phyloP scores from a whole-genome alignment of 192 early-diverging fungal species.

The Coemansia asiatica region DNA sequence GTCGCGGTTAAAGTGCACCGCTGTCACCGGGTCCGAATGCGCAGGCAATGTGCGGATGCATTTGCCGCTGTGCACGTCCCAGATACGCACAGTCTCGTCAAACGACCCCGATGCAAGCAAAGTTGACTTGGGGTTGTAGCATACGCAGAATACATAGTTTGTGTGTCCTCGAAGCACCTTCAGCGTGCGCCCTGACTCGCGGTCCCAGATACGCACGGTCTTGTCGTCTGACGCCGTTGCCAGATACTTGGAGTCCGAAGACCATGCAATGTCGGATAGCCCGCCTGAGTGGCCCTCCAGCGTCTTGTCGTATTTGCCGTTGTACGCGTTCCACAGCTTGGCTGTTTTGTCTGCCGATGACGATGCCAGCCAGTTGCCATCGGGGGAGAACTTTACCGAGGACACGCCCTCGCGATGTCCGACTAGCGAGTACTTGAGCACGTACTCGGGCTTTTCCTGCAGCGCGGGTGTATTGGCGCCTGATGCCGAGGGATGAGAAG shows the following conservation, averaged over 20 bases:
- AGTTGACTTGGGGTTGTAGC: slow-evolving; percentile 92
- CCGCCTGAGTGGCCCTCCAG: slow-evolving; percentile 89
- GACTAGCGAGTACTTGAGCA: slow-evolving; percentile 81
- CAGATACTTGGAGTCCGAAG: slow-evolving; percentile 83
- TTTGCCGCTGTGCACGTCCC: slow-evolving; percentile 92
- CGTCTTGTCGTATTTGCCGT: slow-evolving; percentile 81
- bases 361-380: slow-evolving; percentile 95
- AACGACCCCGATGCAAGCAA: slow-evolving; percentile 96
- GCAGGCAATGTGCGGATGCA: slow-evolving; percentile 90
- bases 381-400: slow-evolving; percentile 96
- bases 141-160: slow-evolving; percentile 97
- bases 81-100: slow-evolving; percentile 95
- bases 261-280: slow-evolving; percentile 96
- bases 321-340: slow-evolving; percentile 87
- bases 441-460: slow-evolving; percentile 73
- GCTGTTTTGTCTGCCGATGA: slow-evolving; percentile 90
- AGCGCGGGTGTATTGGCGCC: slow-evolving; percentile 15
- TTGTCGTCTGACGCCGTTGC: slow-evolving; percentile 95
- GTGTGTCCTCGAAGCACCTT: slow-evolving; percentile 88
- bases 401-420: slow-evolving; percentile 96
- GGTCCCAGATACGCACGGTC: slow-evolving; percentile 90
- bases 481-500: slow-evolving; percentile 22
- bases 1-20: slow-evolving; percentile 96
- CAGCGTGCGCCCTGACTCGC: slow-evolving; percentile 69
- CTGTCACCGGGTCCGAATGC: slow-evolving; percentile 93